Base-by-base conservation (phyloP, 23 red algal genomes). In the Gracilaria gracilis region DNA sequence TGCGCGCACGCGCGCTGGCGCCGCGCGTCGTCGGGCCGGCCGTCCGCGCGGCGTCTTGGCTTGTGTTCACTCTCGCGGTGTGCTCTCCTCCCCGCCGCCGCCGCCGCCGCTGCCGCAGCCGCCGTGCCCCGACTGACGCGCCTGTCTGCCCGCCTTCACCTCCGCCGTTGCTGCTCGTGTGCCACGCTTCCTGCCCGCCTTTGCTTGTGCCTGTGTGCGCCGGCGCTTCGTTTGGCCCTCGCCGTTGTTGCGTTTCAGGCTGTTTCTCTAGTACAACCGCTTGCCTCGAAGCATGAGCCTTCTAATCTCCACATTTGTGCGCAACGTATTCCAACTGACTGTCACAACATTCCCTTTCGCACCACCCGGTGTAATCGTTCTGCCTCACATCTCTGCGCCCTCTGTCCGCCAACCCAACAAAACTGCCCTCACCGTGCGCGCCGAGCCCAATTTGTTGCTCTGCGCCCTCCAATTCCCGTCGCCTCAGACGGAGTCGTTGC, bases 331-430 rank as follows among this genome's bases (percentile, higher is more conserved):
- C 61, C 81, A 65, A 65, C 59, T 67, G 59, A 69, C 29, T 48
- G 59, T 47, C 36, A 85, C 81, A 65, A 67, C 81, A 69, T 33
- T 69, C 34, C 81, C 33, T 85, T 40, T 4, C 61, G 27, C 81
- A 49, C 21, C 51, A 35, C 20, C 61, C 46, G 61, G 28, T 36
- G 46, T 47, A 35, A 65, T 50, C 81, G 20, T 21, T 16, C 48
- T 33, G 21, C 61, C 34, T 25, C 8, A 21, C 20, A 12, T 55
- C n/a, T 51, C 39, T 57, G 23, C 61, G 57, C 57, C 40, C 57
- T n/a, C 57, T 12, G 24, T 65, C 23, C 16, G 31, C 48, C 57
- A 21, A 44, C 46, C 37, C 35, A 80, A 28, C 75, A 20, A 33
- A 34, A 50, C 55, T 57, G 2, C 35, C 75, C 15, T 80, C 75